Evolutionary conservation across 768 basidiomycete genomes (phyloP), one percentile per base, ranked within the genome.

Genomic region (Lyophyllum semitale): DNA sequence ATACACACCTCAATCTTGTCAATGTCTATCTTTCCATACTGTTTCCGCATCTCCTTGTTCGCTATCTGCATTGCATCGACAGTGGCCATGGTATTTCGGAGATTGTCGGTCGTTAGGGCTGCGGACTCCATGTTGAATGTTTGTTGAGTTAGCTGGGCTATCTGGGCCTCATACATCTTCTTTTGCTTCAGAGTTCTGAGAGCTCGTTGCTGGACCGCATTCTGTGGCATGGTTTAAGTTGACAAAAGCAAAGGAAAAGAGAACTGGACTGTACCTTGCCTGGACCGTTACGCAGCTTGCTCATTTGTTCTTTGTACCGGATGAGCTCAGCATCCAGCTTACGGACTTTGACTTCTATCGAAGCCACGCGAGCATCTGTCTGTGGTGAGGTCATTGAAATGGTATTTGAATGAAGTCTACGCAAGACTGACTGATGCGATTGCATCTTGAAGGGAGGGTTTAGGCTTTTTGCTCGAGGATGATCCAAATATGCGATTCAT

Each of bases 51-150:
- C 71, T 98, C 95, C 76, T 95, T 98, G 75, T 98, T 98, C 17
- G 97, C 95, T 17, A 81, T 66, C 68, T 93, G 85, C 95, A 99
- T 98, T 5, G 95, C 97, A 61, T 97, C 93, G 26, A 98, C 85
- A 0, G 97, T 98, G 12, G 93, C 96, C 96, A 99, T 98, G 64
- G 97, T 98, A 69, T 98, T 98, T 60, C 93, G 86, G 64, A 98
- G 72, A 71, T 98, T 98, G 75, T 98, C 97, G n/a, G 96, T 98
- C 8, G 93, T 88, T 65, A 98, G 85, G 13, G 91, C 84, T 12
- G 95, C 90, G 51, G 91, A 94, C 75, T 99, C 95, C 91, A 98
- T 98, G 73, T 99, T 98, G 78, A 93, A 98, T 22, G 92, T 88
- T 71, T 98, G 97, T 68, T 98, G 97, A 26, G 89, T 78, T 15